Base-by-base conservation (phyloP, 306 rosid genomes). In the Quercus variabilis region DNA sequence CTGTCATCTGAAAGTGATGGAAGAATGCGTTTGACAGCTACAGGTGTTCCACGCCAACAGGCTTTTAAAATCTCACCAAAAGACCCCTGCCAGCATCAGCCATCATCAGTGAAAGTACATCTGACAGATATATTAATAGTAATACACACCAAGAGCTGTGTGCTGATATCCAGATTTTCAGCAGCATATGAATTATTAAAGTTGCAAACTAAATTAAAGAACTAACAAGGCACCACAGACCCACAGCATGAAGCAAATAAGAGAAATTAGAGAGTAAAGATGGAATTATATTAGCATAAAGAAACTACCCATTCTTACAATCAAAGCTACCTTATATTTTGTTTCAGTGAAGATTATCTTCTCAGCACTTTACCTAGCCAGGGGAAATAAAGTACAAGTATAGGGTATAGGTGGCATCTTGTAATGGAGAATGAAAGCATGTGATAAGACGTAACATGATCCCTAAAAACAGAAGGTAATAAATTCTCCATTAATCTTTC, bases 11-110 rank as follows among this genome's bases (percentile, higher is more conserved):
- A 94, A 55, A 94, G 96, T 63, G 96, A 90, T 69, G 98, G 94
- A 81, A 92, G 94, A 79, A 94, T 92, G 78, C 96, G 96, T 82
- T 94, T 94, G 81, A 90, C 87, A 58, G 98, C 97, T 60, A 94
- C 94, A 13, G 97, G 97, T 43, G 98, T 94, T 81, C 98, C 98
- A 79, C 97, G 97, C 97, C 96, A 94, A 75, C 83, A 73, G 25
- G 94, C 98, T 84, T 77, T 94, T 74, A 94, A 84, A 80, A 94
- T 90, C 91, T 94, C 98, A 31, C 98, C 96, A 76, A 90, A 94
- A 19, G 97, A 94, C 26, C 98, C 98, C 98, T 94, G 86, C 79
- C 83, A 64, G 64, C 57, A 83, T 20, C 80, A 62, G 65, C 6
- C 33, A 41, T 33, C 71, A 14, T 74, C 19, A 30, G 74, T 62